Conservation (phyloP, 176 grass and related monocot species). For the Oryza meyeriana region DNA sequence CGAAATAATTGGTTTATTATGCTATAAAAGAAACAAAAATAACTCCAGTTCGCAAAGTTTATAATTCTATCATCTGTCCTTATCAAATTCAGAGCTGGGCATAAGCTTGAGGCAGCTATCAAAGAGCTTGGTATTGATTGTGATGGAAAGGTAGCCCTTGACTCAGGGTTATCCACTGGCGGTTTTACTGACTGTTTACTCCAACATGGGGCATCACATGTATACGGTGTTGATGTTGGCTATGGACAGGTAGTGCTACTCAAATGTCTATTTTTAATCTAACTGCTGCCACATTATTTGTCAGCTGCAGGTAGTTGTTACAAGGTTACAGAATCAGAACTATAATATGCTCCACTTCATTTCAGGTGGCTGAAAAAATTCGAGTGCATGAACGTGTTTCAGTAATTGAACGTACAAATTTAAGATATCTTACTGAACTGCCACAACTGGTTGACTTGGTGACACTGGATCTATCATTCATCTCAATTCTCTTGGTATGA, state of each 20-base stretch:
- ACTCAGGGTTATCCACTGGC: conserved; percentile 96
- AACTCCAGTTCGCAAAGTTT: neutral
- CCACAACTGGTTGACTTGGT: conserved; percentile 77
- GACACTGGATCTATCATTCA: conserved; percentile 92
- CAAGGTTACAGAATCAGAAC: neutral
- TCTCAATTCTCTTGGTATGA: conserved; percentile 92
- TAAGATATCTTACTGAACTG: conserved; percentile 84
- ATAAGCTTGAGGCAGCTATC: conserved; percentile 97
- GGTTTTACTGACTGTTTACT: conserved; percentile 96
- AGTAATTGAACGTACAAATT: conserved; percentile 89
- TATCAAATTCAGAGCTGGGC: conserved; percentile 69
- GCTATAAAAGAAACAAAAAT: neutral
- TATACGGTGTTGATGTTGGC: conserved; percentile 97
- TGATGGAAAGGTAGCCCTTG: conserved; percentile 83
- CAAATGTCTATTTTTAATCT: conserved; percentile 6
- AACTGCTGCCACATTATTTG: neutral
- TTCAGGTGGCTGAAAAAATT: conserved; percentile 98
- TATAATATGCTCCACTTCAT: conserved; percentile 29
- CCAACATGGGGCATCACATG: conserved; percentile 78
- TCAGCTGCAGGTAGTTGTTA: neutral
- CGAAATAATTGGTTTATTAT: conserved; percentile 27
- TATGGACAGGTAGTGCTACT: conserved; percentile 81
- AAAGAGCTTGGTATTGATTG: conserved; percentile 78
- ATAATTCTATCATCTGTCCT: conserved; percentile 5
- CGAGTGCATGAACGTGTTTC: conserved; percentile 64